Conservation (phyloP, 176 grass and related monocot genomes). For the Aegilops bicornis region DNA sequence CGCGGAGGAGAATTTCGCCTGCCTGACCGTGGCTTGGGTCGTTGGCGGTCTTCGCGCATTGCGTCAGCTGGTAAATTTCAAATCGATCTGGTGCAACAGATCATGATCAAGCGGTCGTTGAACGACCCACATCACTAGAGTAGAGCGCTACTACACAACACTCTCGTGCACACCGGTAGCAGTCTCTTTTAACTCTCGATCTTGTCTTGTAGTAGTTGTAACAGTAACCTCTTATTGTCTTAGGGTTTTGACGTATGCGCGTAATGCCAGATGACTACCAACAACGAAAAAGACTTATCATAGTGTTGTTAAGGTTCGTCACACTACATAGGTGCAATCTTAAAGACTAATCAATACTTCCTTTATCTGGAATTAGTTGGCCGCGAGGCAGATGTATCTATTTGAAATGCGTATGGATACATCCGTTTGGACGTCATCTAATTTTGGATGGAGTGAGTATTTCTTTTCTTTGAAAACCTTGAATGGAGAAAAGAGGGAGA, state of each 20-base stretch:
- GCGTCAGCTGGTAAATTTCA: constrained; percentile 35
- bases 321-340: neutral
- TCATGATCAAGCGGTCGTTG: constrained; percentile 51
- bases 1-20: constrained; percentile 37
- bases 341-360: neutral
- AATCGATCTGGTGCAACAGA: constrained; percentile 47
- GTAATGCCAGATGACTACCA: neutral
- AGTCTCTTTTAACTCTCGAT: neutral
- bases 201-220: constrained; percentile 14
- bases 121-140: constrained; percentile 31
- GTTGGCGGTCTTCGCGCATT: constrained; percentile 42
- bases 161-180: neutral
- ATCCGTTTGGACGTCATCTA: no score
- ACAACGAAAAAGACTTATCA: neutral
- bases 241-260: neutral
- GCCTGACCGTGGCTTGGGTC: constrained; percentile 47
- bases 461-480: neutral
- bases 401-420: no score
- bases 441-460: no score
- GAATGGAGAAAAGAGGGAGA: neutral
- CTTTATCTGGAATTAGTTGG: no score
- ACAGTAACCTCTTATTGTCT: neutral
- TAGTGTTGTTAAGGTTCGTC: neutral
- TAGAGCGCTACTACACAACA: neutral
- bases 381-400: no score